Evolutionary conservation across 495 filamentous ascomycete species (phyloP), one percentile per base, ranked within the genome.

Genomic region (Penicillium macrosclerotiorum): DNA sequence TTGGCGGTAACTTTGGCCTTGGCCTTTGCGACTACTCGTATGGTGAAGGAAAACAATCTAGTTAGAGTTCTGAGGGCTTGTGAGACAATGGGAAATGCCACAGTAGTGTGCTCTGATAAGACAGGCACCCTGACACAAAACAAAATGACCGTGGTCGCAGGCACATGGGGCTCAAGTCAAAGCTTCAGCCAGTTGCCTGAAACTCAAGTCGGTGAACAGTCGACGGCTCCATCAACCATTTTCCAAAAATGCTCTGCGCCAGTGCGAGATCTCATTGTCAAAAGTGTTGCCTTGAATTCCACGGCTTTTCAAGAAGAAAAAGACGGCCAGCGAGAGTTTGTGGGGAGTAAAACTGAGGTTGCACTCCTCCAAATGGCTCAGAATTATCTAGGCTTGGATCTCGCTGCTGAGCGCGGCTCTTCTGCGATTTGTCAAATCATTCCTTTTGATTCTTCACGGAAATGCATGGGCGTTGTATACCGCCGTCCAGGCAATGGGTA

Each of bases 321-420:
- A 27, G 72, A 79, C 26, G 87, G 87, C 1, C 56, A 59, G 5
- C 63, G 59, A 14, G 62, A 75, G 3, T 86, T 84, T 39, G 74
- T 85, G 31, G 83, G 83, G n/a, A 84, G 82, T 43, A 86, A 85
- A 64, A 86, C 83, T 0, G 83, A 86, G 55, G 84, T 83, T n/a
- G 83, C 83, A 5, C 67, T 86, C 26, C 74, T 86, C 7, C 69
- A 73, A 29, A 72, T 85, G 50, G 82, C 80, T 12, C 73, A 74
- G 13, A 75, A 83, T 37, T 69, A 81, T 49, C 68, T 85, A 11
- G 83, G 79, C 35, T 79, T 85, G 76, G 80, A 81, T n/a, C 63
- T 86, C 16, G 69, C 57, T 25, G 65, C 75, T 18, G 82, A 84
- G 52, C 78, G 82, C 18, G 71, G 74, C 1, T 84, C 82, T 49